A percentile compares a stretch with the other conserved stretches of the same genome.
Conservation (phyloP, 257 asterid genomes). For the Solanum sitiens region DNA sequence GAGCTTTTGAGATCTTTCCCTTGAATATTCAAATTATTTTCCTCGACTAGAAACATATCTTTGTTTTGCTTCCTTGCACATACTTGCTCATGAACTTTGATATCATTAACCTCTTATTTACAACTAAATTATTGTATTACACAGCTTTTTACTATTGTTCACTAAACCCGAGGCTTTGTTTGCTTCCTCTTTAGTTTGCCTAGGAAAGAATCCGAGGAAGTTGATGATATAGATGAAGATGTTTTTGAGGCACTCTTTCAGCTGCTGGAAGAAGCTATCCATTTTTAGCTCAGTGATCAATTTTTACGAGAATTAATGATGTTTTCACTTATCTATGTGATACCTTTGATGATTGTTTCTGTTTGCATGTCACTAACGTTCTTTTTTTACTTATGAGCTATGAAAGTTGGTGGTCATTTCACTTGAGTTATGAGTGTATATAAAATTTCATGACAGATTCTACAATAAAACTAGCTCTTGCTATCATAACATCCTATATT, state of each 20-base stretch:
- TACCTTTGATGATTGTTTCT: neutral
- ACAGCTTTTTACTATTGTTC: neutral
- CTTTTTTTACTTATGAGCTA: too few species aligned
- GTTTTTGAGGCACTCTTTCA: slow-evolving; percentile 86
- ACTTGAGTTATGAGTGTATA: too few species aligned
- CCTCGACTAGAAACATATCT: neutral
- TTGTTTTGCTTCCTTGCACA: neutral
- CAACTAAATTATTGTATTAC: neutral
- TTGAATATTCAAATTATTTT: neutral
- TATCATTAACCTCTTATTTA: neutral
- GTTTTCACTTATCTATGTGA: neutral
- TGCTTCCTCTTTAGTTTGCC: slow-evolving; percentile 17
- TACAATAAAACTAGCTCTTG: too few species aligned
- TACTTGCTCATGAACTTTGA: neutral
- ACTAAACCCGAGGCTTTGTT: neutral
- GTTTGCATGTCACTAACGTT: neutral
- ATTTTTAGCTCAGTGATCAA: neutral
- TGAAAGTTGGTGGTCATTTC: too few species aligned
- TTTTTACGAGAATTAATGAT: neutral
- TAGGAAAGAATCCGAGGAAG: slow-evolving; percentile 20
- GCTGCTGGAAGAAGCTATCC: slow-evolving; percentile 58
- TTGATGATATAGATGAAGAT: slow-evolving; percentile 64
- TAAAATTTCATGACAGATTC: too few species aligned
- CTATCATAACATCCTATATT: too few species aligned
- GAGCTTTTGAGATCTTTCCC: neutral